phyloP scores from a whole-genome alignment of 441 rosid species.

The Populus tomentosa region DNA sequence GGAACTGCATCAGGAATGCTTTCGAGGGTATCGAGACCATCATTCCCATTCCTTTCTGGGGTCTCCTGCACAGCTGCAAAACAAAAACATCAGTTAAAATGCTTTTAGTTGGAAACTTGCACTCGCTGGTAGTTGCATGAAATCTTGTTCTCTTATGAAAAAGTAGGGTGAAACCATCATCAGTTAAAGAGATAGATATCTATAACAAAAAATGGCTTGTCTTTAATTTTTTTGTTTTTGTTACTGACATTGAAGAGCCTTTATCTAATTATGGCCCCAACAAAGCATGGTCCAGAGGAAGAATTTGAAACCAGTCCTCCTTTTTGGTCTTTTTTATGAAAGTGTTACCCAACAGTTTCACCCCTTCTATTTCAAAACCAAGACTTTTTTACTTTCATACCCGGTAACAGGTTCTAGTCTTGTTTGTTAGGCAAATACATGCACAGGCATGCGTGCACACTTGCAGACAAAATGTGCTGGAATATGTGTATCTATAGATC shows the following conservation, averaged over 20 bases:
- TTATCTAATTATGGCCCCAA: neutral
- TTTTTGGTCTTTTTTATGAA: too few relatives aligned
- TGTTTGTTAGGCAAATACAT: neutral
- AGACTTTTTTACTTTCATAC: neutral
- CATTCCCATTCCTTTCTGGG: conserved; percentile 41
- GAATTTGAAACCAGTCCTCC: neutral
- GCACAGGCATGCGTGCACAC: neutral
- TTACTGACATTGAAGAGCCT: neutral
- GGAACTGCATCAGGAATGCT: conserved; percentile 93
- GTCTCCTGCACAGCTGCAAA: conserved; percentile 60
- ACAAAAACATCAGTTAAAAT: conserved; percentile 8
- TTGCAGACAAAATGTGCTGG: neutral
- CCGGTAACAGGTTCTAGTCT: neutral
- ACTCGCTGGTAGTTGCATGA: neutral
- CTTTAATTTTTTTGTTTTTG: neutral
- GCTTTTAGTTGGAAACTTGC: neutral
- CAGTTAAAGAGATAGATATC: neutral
- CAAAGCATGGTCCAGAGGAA: neutral
- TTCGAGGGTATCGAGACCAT: conserved; percentile 77
- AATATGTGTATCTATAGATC: too few relatives aligned
- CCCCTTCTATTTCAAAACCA: neutral
- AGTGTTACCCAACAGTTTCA: neutral
- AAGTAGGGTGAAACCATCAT: neutral
- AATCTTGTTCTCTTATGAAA: neutral
- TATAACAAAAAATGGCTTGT: neutral